Evolutionary conservation across 2,329 filamentous ascomycete genomes (phyloP), one percentile per base, ranked within the genome.

Genomic region (Xylariales sp.): DNA sequence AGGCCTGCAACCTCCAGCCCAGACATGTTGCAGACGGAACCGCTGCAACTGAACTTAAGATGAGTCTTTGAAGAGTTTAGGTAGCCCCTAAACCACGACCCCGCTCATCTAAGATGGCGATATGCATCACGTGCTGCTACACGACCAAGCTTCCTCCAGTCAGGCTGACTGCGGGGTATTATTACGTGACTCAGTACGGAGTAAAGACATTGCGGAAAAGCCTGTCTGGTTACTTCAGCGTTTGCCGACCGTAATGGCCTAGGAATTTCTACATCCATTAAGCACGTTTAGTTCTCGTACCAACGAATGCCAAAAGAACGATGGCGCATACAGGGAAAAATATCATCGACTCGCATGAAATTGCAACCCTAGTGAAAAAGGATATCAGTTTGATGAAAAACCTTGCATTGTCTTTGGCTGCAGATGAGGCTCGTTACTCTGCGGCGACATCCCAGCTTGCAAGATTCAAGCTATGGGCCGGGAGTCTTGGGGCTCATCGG

Each of bases 381-480:
- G 60, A 23, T 12, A 39, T 65, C 10, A 30, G 5, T 3, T 41
- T n/a, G 3, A 16, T 50, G 2, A 55, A 49, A 23, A n/a, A 12
- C 14, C 39, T 65, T 9, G 12, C 41, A 3, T 48, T 28, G 3
- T 36, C 45, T 18, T 39, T 55, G 30, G 12, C 18, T 12, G 4
- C 30, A 49, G 12, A 55, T 5, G 55, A n/a, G n/a, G 30, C n/a
- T 6, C 39, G n/a, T 2, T 41, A 45, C n/a, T 41, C 55, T 2
- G 45, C n/a, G 12, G 23, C 18, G 5, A 9, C 16, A 46, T 60
- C 39, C n/a, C 62, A 65, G n/a, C 49, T 65, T 8, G 48, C 55
- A 3, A 59, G 62, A 43, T 60, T 65, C 39, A 65, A 65, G 32
- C 41, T 65, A 60, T 65, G 62, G 62, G 62, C 41, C 14, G 41